phyloP scores from a whole-genome alignment of 208 protist species.

The Acanthamoeba lugdunensis region DNA sequence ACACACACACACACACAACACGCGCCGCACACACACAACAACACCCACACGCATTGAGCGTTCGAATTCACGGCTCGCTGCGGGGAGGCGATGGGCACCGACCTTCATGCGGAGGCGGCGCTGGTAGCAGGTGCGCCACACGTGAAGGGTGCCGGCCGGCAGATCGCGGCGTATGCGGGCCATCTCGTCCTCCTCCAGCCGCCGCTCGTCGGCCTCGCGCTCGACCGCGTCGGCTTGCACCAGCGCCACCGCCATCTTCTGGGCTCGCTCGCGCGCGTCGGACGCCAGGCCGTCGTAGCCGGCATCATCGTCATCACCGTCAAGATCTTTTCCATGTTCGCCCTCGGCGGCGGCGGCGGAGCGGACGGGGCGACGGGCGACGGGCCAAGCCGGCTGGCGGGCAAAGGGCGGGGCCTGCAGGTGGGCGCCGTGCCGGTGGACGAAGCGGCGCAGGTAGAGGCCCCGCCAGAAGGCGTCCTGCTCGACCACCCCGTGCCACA shows the following conservation, averaged over 20 bases:
- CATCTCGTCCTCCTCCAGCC: not conserved
- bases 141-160: not conserved
- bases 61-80: no score
- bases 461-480: conserved; percentile 4
- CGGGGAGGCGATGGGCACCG: no score
- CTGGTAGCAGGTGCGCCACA: not conserved
- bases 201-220: not conserved
- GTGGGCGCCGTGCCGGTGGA: not conserved
- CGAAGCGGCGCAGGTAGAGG: conserved; percentile 21
- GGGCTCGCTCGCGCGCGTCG: not conserved
- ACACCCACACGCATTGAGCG: no score
- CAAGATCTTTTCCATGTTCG: not conserved
- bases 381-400: not conserved
- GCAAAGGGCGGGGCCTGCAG: not conserved
- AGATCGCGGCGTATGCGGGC: not conserved
- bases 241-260: not conserved
- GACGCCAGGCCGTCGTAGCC: not conserved
- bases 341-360: not conserved
- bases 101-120: conserved; percentile 41
- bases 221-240: not conserved
- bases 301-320: not conserved
- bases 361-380: not conserved
- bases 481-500: not conserved
- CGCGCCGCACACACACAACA: no score
- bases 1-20: no score